A percentile compares a stretch with the other conserved stretches of the same genome.
These are phyloP conservation scores for Globisporangium acanthophoron DNA, from an alignment of 352 stramenopile genomes.

Conservation along the genomic window DNA sequence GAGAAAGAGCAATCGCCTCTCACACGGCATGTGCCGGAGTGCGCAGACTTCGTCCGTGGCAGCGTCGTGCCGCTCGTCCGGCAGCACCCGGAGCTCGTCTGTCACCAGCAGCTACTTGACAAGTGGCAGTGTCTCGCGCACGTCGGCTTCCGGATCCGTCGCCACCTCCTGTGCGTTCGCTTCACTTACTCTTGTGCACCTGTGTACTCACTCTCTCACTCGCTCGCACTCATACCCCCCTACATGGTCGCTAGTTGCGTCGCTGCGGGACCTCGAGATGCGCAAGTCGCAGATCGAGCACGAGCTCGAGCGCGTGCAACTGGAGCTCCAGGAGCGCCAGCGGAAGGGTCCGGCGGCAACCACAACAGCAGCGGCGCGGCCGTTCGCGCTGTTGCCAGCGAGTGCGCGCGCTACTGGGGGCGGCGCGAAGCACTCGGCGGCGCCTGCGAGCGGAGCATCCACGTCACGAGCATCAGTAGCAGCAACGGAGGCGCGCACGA, in stretches of 20 bases:
- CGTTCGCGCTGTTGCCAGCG: conserved; percentile 11
- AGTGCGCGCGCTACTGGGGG: conserved; percentile 1
- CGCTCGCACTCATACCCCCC: background rate
- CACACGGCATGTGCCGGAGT: background rate
- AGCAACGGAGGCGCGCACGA: background rate
- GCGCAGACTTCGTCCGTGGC: background rate
- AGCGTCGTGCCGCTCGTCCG: background rate
- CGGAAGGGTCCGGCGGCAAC: background rate
- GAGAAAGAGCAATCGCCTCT: background rate
- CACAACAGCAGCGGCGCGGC: background rate
- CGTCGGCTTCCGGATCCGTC: background rate
- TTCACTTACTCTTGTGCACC: background rate
- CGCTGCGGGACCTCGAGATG: conserved; percentile 44
- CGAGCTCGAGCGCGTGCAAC: conserved; percentile 17
- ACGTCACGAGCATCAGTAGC: background rate
- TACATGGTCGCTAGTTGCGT: conserved; percentile 25
- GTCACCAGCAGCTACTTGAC: background rate
- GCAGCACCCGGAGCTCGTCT: background rate
- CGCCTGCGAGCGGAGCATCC: background rate
- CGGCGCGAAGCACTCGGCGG: background rate
- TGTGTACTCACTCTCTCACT: background rate
- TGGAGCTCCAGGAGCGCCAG: conserved; percentile 12
- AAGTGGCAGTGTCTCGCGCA: background rate
- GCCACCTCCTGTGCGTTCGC: conserved; percentile 2
- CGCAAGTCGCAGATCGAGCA: conserved; percentile 47